phyloP scores from a whole-genome alignment of 345 rosid species.

The Rhodamnia argentea region DNA sequence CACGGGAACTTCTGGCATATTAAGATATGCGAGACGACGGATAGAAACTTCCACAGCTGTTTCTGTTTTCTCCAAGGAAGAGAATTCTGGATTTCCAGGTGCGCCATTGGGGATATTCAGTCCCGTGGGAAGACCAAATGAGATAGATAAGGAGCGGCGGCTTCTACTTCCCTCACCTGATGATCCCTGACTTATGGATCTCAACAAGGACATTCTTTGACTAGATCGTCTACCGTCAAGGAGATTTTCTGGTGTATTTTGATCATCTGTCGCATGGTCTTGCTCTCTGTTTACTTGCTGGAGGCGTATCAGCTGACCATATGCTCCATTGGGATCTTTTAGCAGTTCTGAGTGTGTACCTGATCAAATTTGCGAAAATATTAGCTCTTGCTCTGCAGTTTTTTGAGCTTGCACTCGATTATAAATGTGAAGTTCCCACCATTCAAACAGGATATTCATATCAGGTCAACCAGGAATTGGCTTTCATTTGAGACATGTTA shows the following conservation, averaged over 20 bases:
- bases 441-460: background rate
- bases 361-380: slow-evolving; percentile 1
- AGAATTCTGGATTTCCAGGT: slow-evolving; percentile 8
- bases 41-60: slow-evolving; percentile 29
- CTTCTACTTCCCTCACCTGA: slow-evolving; percentile 37
- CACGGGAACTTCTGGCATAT: slow-evolving; percentile 65
- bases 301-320: slow-evolving; percentile 64
- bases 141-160: slow-evolving; percentile 37
- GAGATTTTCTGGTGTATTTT: slow-evolving; percentile 12
- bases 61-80: slow-evolving; percentile 5
- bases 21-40: slow-evolving; percentile 36
- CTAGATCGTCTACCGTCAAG: slow-evolving; percentile 32
- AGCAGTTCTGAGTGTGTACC: slow-evolving; percentile 60
- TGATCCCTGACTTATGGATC: slow-evolving; percentile 54
- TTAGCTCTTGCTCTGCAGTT: background rate
- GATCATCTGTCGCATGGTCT: slow-evolving; percentile 24
- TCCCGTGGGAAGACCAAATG: slow-evolving; percentile 56
- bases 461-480: background rate
- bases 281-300: slow-evolving; percentile 51
- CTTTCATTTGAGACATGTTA: background rate
- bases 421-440: background rate
- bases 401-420: slow-evolving; percentile 1
- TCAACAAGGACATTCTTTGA: slow-evolving; percentile 27
- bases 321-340: slow-evolving; percentile 70
- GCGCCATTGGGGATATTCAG: slow-evolving; percentile 13